Base-by-base conservation (phyloP, 1,284 basidiomycete genomes). In the Ganoderma multipileum region DNA sequence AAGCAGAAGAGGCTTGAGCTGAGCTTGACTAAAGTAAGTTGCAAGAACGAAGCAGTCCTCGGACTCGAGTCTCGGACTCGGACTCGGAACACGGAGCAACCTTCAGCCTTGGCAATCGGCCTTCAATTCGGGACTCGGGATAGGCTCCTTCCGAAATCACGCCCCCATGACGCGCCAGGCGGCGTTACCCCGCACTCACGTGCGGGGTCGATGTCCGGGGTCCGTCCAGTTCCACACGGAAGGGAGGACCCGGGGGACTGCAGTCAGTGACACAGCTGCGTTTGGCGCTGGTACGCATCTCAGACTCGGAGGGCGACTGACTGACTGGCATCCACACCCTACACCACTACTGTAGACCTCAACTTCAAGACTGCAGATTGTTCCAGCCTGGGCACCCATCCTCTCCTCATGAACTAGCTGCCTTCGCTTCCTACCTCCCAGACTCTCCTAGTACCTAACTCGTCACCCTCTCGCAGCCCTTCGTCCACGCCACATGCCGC, bases 401-500 rank as follows among this genome's bases (percentile, higher is more conserved):
- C 26, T 14, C 52, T 54, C 26, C 30, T 9, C 52, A 55, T 20
- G 28, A 55, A 14, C 47, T 55, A 28, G 52, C 52, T 23, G 6
- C 16, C 30, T 14, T 5, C 18, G 52, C 28, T 30, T 55, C 18
- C n/a, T 44, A 44, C 52, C 18, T 11, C 23, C 16, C 18, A 30
- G 6, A 2, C 11, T 4, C 50, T 30, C 26, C 33, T 33, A 33
- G 33, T 30, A 33, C 52, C 28, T 28, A 28, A 30, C 52, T 28
- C 16, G 14, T 28, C 30, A 0, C 23, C 28, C 23, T 28, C 50
- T 36, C 9, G 20, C 55, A n/a, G 9, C 55, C 36, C 30, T 55
- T 16, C 42, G 18, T 44, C 52, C 52, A 3, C 23, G 6, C 16
- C 44, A 18, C 61, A 70, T 70, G 67, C 44, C 23, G 41, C 65